phyloP scores from a whole-genome alignment of 2,329 filamentous ascomycete species.

The Colletotrichum sidae region DNA sequence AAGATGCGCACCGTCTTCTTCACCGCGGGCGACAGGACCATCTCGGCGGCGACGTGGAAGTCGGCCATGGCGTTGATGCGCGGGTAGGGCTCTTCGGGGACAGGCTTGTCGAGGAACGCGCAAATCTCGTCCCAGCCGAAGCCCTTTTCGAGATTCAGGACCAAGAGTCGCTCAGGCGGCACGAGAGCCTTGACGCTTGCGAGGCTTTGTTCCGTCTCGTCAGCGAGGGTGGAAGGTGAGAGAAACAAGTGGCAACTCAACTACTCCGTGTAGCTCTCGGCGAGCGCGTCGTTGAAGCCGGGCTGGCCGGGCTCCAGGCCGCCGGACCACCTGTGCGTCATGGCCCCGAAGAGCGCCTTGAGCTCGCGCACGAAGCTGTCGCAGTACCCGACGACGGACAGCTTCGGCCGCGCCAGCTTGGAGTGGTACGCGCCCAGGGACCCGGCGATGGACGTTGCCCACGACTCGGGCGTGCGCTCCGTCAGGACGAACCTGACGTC shows the following conservation, averaged over 20 bases:
- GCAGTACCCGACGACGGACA: conserved; percentile 32
- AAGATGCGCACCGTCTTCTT: conserved; percentile 28
- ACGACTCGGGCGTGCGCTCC: conserved; percentile 49
- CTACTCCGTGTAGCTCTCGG: conserved; percentile 28
- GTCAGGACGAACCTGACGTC: conserved; percentile 51
- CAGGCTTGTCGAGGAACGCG: conserved; percentile 44
- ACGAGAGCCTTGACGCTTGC: conserved; percentile 40
- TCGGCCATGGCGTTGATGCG: conserved; percentile 36
- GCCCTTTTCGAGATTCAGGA: conserved; percentile 47
- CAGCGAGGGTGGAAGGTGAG: too few species aligned
- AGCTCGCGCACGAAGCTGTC: conserved; percentile 32
- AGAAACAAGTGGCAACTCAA: background rate
- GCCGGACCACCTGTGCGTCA: conserved; percentile 30
- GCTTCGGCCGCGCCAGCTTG: conserved; percentile 26
- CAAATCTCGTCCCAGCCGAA: conserved; percentile 52
- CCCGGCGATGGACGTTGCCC: conserved; percentile 46
- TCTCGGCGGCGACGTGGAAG: conserved; percentile 33
- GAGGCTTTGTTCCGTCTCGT: conserved; percentile 36
- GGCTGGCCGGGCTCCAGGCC: conserved; percentile 19
- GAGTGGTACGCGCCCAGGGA: conserved; percentile 38
- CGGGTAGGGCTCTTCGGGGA: conserved; percentile 46
- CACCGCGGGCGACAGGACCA: conserved; percentile 29
- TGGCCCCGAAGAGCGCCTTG: conserved; percentile 28
- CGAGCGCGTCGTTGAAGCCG: conserved; percentile 20
- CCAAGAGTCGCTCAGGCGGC: conserved; percentile 44